Conservation (phyloP, 208 protist species). For the Wallacemonas sp. region DNA sequence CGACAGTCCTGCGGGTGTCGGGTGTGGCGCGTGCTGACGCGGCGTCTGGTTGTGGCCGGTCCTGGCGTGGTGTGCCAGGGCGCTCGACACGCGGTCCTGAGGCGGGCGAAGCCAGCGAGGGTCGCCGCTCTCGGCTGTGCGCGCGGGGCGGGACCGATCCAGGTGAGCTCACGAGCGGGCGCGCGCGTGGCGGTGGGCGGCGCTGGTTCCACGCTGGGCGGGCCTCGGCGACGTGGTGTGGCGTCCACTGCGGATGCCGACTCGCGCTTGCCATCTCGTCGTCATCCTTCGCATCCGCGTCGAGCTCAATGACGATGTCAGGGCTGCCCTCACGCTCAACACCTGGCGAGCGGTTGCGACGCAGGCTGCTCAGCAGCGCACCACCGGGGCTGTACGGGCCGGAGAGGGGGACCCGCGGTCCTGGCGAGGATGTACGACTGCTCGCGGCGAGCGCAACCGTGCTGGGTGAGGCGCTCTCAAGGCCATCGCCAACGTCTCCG, state of each 20-base stretch:
- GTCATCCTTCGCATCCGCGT: conserved; percentile 4
- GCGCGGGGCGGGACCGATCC: conserved; percentile 4
- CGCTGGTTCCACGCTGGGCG: conserved; percentile 75
- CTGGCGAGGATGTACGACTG: conserved; percentile 26
- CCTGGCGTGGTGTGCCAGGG: no score
- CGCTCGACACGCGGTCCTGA: no score
- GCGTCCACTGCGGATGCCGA: conserved; percentile 32
- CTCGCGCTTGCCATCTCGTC: not conserved
- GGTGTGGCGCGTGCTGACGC: no score
- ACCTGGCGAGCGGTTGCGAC: conserved; percentile 37
- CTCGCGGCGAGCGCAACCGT: conserved; percentile 4
- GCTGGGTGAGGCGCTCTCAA: not conserved
- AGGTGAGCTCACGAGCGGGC: conserved; percentile 54
- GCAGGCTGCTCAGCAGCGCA: conserved; percentile 32
- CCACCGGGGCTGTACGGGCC: conserved; percentile 30
- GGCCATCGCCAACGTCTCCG: not conserved
- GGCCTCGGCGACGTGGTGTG: conserved; percentile 16
- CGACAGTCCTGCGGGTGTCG: no score
- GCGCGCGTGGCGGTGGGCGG: conserved; percentile 39
- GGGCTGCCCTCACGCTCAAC: conserved; percentile 22
- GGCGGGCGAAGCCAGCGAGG: no score
- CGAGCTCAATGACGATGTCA: not conserved
- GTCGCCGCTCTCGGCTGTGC: not conserved
- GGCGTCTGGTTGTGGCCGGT: no score
- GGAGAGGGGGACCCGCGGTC: conserved; percentile 29